A percentile compares a stretch with the other conserved stretches of the same genome.
Evolutionary conservation across 805 yeast species (phyloP).

Genomic region (Metschnikowia lachancei): DNA sequence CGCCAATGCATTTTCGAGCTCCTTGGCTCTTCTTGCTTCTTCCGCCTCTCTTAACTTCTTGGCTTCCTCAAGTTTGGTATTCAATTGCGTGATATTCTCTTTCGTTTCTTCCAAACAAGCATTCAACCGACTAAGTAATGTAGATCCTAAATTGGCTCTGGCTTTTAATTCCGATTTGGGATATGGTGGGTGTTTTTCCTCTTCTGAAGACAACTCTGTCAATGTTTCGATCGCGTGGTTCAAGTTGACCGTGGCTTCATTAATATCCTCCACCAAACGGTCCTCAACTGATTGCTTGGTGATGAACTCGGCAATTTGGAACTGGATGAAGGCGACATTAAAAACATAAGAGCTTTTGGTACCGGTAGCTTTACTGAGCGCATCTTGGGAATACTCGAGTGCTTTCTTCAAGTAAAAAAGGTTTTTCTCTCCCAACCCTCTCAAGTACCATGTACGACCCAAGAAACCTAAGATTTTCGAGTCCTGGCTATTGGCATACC

Average conservation of each 20-base stretch:
- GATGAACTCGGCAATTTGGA: conserved; percentile 81
- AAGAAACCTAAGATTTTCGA: conserved; percentile 65
- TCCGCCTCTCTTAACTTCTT: conserved; percentile 62
- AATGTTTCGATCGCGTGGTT: conserved; percentile 59
- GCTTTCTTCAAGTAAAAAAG: conserved; percentile 59
- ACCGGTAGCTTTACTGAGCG: conserved; percentile 40
- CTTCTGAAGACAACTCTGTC: conserved; percentile 52
- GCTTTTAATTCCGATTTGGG: conserved; percentile 77
- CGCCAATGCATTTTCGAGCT: conserved; percentile 41
- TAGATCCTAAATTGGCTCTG: conserved; percentile 83
- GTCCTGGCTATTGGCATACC: conserved; percentile 62
- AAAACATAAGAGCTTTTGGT: conserved; percentile 49
- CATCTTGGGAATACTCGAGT: conserved; percentile 58
- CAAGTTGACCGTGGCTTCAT: conserved; percentile 53
- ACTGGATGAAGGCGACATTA: conserved; percentile 80
- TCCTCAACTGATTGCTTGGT: conserved; percentile 56
- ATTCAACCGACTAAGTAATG: conserved; percentile 69
- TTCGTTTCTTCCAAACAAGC: conserved; percentile 70
- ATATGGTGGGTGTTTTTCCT: conserved; percentile 65
- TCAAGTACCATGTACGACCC: conserved; percentile 84
- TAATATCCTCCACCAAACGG: conserved; percentile 62
- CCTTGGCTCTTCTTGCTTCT: conserved; percentile 33
- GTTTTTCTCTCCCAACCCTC: conserved; percentile 69
- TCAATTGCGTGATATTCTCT: conserved; percentile 56
- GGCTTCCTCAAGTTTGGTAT: conserved; percentile 70